Evolutionary conservation across 495 filamentous ascomycete genomes (phyloP), one percentile per base, ranked within the genome.

Genomic region (Trypethelium eluteriae): DNA sequence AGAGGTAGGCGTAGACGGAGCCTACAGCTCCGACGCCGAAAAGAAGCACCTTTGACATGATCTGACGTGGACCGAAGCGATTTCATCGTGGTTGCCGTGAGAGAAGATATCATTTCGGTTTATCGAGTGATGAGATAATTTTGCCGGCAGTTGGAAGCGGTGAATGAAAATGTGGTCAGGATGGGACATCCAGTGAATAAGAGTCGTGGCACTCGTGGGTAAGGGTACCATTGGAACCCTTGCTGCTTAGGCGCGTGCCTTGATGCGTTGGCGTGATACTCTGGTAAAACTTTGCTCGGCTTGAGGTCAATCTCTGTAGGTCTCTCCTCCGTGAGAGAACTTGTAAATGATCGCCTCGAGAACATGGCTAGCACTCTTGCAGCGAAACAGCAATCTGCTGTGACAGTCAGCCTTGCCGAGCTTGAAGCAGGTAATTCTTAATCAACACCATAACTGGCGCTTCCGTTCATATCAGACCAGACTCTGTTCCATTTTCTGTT

Each of bases 401-500:
- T 59, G 53, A 59, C 53, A 3, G 53, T 59, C 32, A 59, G 53
- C 36, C 53, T 59, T 18, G 36, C 6, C 2, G 53, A 59, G 18
- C 53, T 59, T 14, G 53, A 59, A 59, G 53, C 53, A 59, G 53
- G 53, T 59, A 59, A 59, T 36, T 59, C 36, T 18, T 18, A 53
- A 5, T 12, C 7, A 11, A 16, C n/a, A 59, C 2, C 32, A 36
- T 9, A 11, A 10, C 14, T 35, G 32, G 18, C 7, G n/a, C 5
- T 18, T 34, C 53, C 5, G 18, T 59, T 59, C 53, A 59, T 36
- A 25, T 59, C 53, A 34, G 14, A 35, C 3, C 65, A 92, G 91
- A 89, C 35, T 83, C 83, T 56, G 82, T 96, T 63, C 81, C 88
- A 5, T 89, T 91, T 66, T 82, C 86, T 34, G 83, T 84, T 0